Base-by-base conservation (phyloP, 1,284 basidiomycete genomes). In the Fomitiporia mediterranea region DNA sequence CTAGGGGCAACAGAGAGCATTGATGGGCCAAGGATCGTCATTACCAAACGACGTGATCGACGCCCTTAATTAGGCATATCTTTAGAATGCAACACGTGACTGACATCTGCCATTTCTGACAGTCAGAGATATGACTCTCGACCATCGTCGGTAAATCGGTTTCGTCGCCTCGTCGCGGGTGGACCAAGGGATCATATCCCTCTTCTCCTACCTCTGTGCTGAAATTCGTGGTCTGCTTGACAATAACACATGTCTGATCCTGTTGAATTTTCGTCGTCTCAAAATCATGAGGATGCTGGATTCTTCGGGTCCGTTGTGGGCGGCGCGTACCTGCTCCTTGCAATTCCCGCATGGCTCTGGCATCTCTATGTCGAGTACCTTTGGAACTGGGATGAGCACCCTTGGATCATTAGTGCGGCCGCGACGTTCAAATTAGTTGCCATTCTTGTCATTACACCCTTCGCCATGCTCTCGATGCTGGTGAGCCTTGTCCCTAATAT, bases 351-450 rank as follows among this genome's bases (percentile, higher is more conserved):
- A 38, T 64, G 71, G 5, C 61, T 86, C 50, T 86, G 84, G 83
- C 65, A 73, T 23, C 70, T 72, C 59, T 89, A 89, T 62, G 59
- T 84, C 57, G 69, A 79, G 35, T 74, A 83, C 63, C 73, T 89
- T 19, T 84, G 82, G 78, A 69, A 77, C 61, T 86, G 84, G 65
- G 64, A 78, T 40, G 70, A 76, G 3, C 70, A 74, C 40, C 93
- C 81, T 48, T 89, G 78, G 86, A 86, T 85, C 60, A 82, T 73
- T 61, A 83, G 73, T 66, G 78, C 74, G 62, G 89, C 82, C 57
- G 88, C 77, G 39, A 74, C 73, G 8, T 85, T 78, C 62, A 83
- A 85, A 55, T 67, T 89, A 46, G 73, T 89, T 56, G 83, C 87
- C 27, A 68, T 87, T 60, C 57, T 84, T 8, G 66, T 83, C 60